These are phyloP conservation scores for Suhomyces taliae DNA, from an alignment of 1,139 yeast genomes.

Conservation along the genomic window DNA sequence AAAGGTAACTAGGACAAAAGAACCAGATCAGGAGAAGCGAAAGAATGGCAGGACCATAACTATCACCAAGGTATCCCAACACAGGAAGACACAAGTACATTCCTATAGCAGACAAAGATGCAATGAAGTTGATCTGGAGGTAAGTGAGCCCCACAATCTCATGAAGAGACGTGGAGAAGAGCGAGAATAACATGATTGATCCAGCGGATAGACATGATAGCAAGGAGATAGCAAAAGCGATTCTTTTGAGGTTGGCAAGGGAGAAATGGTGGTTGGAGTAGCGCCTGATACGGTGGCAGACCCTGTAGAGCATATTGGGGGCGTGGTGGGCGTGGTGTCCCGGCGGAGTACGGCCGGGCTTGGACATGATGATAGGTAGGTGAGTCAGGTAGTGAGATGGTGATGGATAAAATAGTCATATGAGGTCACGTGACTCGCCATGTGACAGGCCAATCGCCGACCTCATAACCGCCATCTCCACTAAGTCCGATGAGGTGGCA, in stretches of 20 bases:
- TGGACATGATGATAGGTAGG: neutral
- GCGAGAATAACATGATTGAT: conserved; percentile 75
- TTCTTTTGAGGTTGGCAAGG: conserved; percentile 26
- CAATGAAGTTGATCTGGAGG: conserved; percentile 72
- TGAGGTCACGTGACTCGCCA: too few species aligned
- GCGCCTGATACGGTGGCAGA: conserved; percentile 20
- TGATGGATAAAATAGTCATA: neutral
- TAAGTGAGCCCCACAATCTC: conserved; percentile 58
- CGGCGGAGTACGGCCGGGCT: neutral
- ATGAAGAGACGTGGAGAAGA: conserved; percentile 74
- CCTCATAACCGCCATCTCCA: too few species aligned
- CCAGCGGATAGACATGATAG: conserved; percentile 75
- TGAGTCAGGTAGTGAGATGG: neutral
- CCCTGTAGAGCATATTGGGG: conserved; percentile 9
- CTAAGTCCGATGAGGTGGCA: too few species aligned
- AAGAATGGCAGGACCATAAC: conserved; percentile 77
- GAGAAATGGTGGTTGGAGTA: conserved; percentile 27
- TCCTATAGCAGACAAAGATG: conserved; percentile 75
- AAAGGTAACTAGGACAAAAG: conserved; percentile 71
- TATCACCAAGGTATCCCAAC: conserved; percentile 80
- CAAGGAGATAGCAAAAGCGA: conserved; percentile 41
- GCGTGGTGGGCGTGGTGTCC: neutral
- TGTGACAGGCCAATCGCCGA: too few species aligned
- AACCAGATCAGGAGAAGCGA: conserved; percentile 62
- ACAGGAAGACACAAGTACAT: conserved; percentile 83